Conservation (phyloP, 345 rosid genomes). For the Ricinus communis region DNA sequence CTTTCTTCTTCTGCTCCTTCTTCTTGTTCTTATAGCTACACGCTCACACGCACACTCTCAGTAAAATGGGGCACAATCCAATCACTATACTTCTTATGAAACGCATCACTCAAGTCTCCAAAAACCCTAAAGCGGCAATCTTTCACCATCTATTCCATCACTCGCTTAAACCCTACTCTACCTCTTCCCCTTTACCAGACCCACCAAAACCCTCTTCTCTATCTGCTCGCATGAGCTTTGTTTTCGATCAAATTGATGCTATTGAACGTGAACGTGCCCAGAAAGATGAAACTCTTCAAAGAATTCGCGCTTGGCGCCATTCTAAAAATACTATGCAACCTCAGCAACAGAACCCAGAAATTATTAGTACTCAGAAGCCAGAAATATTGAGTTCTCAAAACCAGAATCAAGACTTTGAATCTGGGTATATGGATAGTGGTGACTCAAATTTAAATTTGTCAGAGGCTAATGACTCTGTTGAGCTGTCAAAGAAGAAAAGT, state of each 20-base stretch:
- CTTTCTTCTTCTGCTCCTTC: no score
- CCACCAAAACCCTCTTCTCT: conserved; percentile 62
- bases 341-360: conserved; percentile 20
- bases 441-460: conserved; percentile 1
- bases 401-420: conserved; percentile 5
- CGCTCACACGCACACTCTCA: no score
- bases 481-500: conserved; percentile 25
- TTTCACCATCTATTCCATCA: conserved; percentile 25
- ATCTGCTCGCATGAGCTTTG: conserved; percentile 87
- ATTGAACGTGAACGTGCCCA: conserved; percentile 69
- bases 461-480: conserved; percentile 9
- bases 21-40: no score
- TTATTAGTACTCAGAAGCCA: not conserved
- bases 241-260: conserved; percentile 85
- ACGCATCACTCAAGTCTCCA: conserved; percentile 36
- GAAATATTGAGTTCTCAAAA: conserved; percentile 9
- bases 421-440: not conserved
- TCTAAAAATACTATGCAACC: conserved; percentile 44
- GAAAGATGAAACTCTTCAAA: conserved; percentile 69
- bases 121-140: conserved; percentile 23
- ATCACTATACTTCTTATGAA: conserved; percentile 51
- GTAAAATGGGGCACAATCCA: conserved; percentile 44
- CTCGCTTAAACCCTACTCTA: conserved; percentile 34
- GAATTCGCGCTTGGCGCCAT: conserved; percentile 90
- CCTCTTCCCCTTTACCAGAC: conserved; percentile 20